A percentile compares a stretch with the other conserved stretches of the same genome.
Conservation (phyloP, 371 early-diverging fungal species). For the Lichtheimia ornata region DNA sequence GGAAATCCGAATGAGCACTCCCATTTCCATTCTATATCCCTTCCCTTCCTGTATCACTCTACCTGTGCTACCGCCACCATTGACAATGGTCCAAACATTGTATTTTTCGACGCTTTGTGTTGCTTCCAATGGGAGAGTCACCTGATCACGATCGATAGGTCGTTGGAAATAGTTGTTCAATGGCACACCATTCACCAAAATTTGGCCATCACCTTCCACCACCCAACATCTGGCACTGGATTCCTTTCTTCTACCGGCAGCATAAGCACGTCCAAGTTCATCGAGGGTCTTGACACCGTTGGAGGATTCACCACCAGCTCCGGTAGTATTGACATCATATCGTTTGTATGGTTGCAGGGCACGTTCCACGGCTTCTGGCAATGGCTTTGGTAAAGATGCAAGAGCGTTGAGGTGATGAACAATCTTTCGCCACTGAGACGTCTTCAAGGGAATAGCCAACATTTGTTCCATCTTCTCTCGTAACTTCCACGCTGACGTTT, state of each 20-base stretch:
- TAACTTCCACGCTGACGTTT: constrained; percentile 47
- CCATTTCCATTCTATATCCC: not conserved
- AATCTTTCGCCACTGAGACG: constrained; percentile 68
- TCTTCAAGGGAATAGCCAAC: constrained; percentile 59
- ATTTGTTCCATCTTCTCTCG: constrained; percentile 57
- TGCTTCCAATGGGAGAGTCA: constrained; percentile 77
- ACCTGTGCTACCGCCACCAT: constrained; percentile 88
- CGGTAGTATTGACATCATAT: constrained; percentile 26
- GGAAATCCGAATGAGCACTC: not conserved
- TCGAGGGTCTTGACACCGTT: constrained; percentile 57
- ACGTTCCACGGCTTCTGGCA: constrained; percentile 46
- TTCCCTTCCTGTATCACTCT: not conserved
- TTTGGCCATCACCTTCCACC: constrained; percentile 75
- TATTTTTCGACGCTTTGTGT: constrained; percentile 69
- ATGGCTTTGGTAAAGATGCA: constrained; percentile 55
- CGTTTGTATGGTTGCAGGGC: constrained; percentile 49
- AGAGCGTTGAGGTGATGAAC: constrained; percentile 51
- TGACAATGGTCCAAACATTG: constrained; percentile 87
- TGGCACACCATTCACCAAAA: constrained; percentile 84
- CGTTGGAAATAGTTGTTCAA: constrained; percentile 77
- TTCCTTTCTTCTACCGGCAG: constrained; percentile 86
- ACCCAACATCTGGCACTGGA: constrained; percentile 81
- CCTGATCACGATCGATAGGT: constrained; percentile 64
- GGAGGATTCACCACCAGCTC: constrained; percentile 4
- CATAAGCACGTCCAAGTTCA: constrained; percentile 77